Percentiles rank a stretch among this genome's conserved stretches.
Evolutionary conservation across 805 yeast species (phyloP).

Genomic region (Kodamaea sagamina): DNA sequence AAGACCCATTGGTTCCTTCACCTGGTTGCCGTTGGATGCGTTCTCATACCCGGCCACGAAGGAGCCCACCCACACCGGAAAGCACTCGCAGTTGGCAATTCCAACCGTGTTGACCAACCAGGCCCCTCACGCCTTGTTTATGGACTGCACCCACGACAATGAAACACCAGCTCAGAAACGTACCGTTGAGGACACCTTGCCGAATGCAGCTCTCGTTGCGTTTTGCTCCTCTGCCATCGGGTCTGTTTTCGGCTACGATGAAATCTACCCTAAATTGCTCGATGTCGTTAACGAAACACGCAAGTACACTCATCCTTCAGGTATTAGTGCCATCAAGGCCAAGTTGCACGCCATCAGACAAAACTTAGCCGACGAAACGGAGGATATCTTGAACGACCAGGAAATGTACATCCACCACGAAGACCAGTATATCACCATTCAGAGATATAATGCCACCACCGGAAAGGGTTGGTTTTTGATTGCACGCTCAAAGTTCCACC

Average conservation of each 20-base stretch:
- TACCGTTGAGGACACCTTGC: slow-evolving; percentile 90
- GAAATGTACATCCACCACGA: slow-evolving; percentile 96
- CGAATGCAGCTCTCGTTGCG: slow-evolving; percentile 92
- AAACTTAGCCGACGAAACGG: slow-evolving; percentile 54
- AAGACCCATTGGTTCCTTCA: slow-evolving; percentile 88
- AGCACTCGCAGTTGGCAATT: slow-evolving; percentile 60
- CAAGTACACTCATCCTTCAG: slow-evolving; percentile 54
- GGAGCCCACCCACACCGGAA: slow-evolving; percentile 30
- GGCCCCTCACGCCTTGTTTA: slow-evolving; percentile 90
- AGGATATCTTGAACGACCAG: slow-evolving; percentile 57
- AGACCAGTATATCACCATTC: slow-evolving; percentile 88
- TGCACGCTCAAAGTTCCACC: slow-evolving; percentile 77
- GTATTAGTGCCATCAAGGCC: slow-evolving; percentile 75
- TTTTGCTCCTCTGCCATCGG: slow-evolving; percentile 94
- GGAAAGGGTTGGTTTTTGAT: slow-evolving; percentile 89
- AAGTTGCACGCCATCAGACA: slow-evolving; percentile 59
- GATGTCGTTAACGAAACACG: slow-evolving; percentile 80
- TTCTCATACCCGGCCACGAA: slow-evolving; percentile 64
- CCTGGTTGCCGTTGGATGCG: slow-evolving; percentile 75
- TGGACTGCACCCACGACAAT: slow-evolving; percentile 98
- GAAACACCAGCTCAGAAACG: slow-evolving; percentile 87
- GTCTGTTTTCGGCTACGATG: slow-evolving; percentile 91
- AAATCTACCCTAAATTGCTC: slow-evolving; percentile 78
- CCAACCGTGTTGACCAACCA: slow-evolving; percentile 66
- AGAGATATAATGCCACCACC: slow-evolving; percentile 76